phyloP scores from a whole-genome alignment of 139 green algal species.

The Nannochloris sp. region DNA sequence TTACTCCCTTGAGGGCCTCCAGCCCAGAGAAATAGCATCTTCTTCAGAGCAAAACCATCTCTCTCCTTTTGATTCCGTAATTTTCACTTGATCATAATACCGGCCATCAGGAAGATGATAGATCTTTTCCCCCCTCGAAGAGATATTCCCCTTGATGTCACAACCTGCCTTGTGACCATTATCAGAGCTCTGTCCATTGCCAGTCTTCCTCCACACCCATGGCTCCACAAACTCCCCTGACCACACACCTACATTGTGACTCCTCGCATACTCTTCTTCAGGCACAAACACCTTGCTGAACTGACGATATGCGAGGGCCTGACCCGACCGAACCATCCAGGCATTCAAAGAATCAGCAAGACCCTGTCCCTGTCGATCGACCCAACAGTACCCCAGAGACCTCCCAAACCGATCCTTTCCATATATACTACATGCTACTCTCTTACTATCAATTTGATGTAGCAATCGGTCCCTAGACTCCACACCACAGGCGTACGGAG shows the following conservation, averaged over 20 bases:
- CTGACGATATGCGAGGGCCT: conserved; percentile 67
- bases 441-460: conserved; percentile 29
- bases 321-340: conserved; percentile 62
- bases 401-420: conserved; percentile 64
- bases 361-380: background rate
- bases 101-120: conserved; percentile 46
- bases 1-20: conserved; percentile 29
- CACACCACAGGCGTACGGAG: conserved; percentile 34
- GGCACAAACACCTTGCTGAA: conserved; percentile 63
- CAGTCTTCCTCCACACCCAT: background rate
- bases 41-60: conserved; percentile 58
- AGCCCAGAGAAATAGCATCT: conserved; percentile 55
- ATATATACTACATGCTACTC: conserved; percentile 44
- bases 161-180: conserved; percentile 12
- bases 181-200: conserved; percentile 44
- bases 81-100: conserved; percentile 40
- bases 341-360: conserved; percentile 40
- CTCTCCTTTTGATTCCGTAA: conserved; percentile 53
- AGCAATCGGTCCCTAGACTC: conserved; percentile 38
- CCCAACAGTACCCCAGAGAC: conserved; percentile 46
- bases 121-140: conserved; percentile 49
- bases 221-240: conserved; percentile 50
- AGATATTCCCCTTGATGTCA: conserved; percentile 75
- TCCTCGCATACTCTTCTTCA: conserved; percentile 42
- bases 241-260: conserved; percentile 54